Base-by-base conservation (phyloP, 1,284 basidiomycete genomes). In the Cryptococcus sp. region DNA sequence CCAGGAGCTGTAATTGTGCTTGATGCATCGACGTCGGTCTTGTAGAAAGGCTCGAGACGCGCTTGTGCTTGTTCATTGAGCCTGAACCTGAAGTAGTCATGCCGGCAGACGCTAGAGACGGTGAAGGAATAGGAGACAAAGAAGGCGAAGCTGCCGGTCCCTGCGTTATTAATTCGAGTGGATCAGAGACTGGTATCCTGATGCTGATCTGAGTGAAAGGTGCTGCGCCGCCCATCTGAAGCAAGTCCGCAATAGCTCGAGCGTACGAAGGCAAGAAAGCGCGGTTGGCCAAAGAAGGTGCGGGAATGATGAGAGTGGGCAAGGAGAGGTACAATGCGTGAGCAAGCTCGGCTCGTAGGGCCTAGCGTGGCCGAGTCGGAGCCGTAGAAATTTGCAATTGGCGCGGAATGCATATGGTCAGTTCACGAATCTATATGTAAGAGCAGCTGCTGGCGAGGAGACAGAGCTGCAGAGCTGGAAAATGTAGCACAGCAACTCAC, bases 271-370 rank as follows among this genome's bases (percentile, higher is more conserved):
- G 87, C 37, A 94, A 84, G 72, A 89, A 86, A 3, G 85, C 85
- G 46, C 91, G 85, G 73, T 94, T 91, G 55, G 89, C 85, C 0
- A 94, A 92, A 8, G 64, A 62, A 20, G 78, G 78, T 2, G 92
- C 84, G n/a, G 95, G 94, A 3, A 99, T 83, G 64, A 99, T 87
- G 20, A 90, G 86, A 26, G 87, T 87, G 25, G 86, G 85, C 22
- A 97, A 83, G 63, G 89, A 89, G 58, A 99, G 85, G 79, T 99
- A 97, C 0, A 92, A 86, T 0, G 94, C 93, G 69, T 95, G 97
- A 1, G 90, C 84, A 15, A 97, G 82, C 77, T 99, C 95, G 79
- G 98, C 93, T 62, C 88, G 87, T 15, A 99, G 83, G 6, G 95
- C 95, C 92, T 94, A 67, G 19, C n/a, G n/a, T n/a, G 51, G n/a